Evolutionary conservation across 371 early-diverging fungal genomes (phyloP).

Genomic region (Mucor saturninus): DNA sequence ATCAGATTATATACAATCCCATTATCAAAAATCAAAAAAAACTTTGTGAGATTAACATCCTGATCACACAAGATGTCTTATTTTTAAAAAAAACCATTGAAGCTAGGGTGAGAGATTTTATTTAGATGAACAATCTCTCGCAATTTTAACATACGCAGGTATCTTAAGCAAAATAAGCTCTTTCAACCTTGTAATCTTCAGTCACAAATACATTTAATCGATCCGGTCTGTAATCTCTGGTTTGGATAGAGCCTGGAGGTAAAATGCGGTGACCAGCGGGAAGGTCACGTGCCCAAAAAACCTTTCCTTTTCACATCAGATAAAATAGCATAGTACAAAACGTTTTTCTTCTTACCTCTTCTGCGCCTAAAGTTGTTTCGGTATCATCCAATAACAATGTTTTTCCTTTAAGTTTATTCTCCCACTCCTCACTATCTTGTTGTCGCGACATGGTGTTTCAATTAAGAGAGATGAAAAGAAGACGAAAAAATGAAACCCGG

Average conservation of each 20-base stretch:
- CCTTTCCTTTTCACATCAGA: background rate
- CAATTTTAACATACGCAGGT: background rate
- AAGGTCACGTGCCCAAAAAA: slow-evolving; percentile 31
- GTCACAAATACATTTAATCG: slow-evolving; percentile 47
- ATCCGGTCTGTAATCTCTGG: slow-evolving; percentile 43
- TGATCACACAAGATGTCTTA: too few relatives aligned
- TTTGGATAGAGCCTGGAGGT: slow-evolving; percentile 24
- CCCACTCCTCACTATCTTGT: slow-evolving; percentile 8
- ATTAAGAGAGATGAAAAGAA: background rate
- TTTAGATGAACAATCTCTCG: too few relatives aligned
- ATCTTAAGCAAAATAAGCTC: slow-evolving; percentile 37
- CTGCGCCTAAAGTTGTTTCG: background rate
- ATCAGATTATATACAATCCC: too few relatives aligned
- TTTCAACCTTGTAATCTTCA: slow-evolving; percentile 17
- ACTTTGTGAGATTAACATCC: too few relatives aligned
- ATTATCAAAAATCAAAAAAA: too few relatives aligned
- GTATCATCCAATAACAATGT: slow-evolving; percentile 3
- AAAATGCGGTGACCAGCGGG: slow-evolving; percentile 38
- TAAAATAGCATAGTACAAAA: too few relatives aligned
- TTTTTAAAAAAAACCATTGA: too few relatives aligned
- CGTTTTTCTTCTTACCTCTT: background rate
- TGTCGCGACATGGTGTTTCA: too few relatives aligned
- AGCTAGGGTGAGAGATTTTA: too few relatives aligned
- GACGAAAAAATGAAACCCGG: background rate
- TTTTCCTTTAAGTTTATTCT: slow-evolving; percentile 10